Conservation (phyloP, 2,329 filamentous ascomycete genomes). For the Whalleya microplaca region DNA sequence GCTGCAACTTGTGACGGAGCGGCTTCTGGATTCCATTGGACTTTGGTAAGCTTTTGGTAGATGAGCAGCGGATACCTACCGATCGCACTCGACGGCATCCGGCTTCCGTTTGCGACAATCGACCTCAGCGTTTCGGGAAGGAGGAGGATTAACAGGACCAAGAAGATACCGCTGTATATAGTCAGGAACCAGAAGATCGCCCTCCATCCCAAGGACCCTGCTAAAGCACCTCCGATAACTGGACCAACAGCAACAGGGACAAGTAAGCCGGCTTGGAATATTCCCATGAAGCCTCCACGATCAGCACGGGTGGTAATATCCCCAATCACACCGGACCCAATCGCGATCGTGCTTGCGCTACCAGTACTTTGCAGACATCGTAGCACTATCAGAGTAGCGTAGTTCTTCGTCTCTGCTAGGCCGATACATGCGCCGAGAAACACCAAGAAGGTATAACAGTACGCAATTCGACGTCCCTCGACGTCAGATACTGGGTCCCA, state of each 20-base stretch:
- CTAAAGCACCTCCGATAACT: conserved; percentile 56
- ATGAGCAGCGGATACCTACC: conserved; percentile 36
- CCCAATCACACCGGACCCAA: conserved; percentile 56
- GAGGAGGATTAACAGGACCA: conserved; percentile 45
- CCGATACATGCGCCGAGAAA: conserved; percentile 52
- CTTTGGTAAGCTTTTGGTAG: conserved; percentile 39
- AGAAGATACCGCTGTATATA: conserved; percentile 44
- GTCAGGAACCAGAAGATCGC: conserved; percentile 59
- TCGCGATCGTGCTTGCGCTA: conserved; percentile 58
- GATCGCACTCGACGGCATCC: conserved; percentile 25
- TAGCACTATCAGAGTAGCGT: conserved; percentile 51
- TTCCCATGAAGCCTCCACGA: conserved; percentile 58
- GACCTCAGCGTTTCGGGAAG: conserved; percentile 51
- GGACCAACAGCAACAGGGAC: conserved; percentile 48
- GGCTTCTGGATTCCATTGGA: conserved; percentile 23
- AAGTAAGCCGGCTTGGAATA: conserved; percentile 42
- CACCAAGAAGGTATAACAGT: conserved; percentile 50
- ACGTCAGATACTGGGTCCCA: conserved; percentile 54
- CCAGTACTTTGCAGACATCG: conserved; percentile 57
- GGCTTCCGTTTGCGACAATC: conserved; percentile 48
- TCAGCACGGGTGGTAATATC: conserved; percentile 62
- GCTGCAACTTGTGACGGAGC: conserved; percentile 12
- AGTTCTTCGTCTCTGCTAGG: conserved; percentile 49
- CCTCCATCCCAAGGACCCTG: conserved; percentile 55
- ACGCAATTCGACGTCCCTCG: conserved; percentile 52